phyloP scores from a whole-genome alignment of 805 yeast species.

The Suhomyces sp. region DNA sequence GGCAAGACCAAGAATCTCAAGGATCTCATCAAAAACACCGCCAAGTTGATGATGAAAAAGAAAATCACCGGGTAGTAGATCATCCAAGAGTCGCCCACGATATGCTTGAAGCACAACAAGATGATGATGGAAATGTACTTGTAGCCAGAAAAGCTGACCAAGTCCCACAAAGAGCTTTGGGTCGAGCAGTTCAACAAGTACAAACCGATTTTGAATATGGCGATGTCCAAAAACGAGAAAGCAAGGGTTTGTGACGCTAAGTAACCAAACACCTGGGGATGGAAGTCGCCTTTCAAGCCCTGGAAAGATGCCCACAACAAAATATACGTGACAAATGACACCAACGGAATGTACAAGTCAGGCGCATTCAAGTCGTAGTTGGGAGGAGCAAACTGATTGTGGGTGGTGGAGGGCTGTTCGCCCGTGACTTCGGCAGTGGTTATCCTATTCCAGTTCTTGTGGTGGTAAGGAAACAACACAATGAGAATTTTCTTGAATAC shows the following conservation, averaged over 20 bases:
- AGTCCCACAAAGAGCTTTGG: slow-evolving; percentile 65
- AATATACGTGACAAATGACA: slow-evolving; percentile 88
- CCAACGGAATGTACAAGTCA: slow-evolving; percentile 90
- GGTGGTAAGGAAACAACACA: slow-evolving; percentile 81
- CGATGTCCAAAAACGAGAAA: slow-evolving; percentile 71
- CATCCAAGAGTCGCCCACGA: slow-evolving; percentile 34
- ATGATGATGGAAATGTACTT: slow-evolving; percentile 79
- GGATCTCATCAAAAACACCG: slow-evolving; percentile 65
- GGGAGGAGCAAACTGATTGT: slow-evolving; percentile 63
- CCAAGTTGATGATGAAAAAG: slow-evolving; percentile 44
- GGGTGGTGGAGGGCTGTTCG: slow-evolving; percentile 24
- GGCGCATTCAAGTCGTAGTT: slow-evolving; percentile 90
- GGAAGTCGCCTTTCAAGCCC: slow-evolving; percentile 86
- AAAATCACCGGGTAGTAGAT: slow-evolving; percentile 34
- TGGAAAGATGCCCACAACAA: slow-evolving; percentile 78
- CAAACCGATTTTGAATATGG: slow-evolving; percentile 74
- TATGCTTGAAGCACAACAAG: slow-evolving; percentile 51
- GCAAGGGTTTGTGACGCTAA: slow-evolving; percentile 85
- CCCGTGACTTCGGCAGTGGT: slow-evolving; percentile 24
- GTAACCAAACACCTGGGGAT: slow-evolving; percentile 87
- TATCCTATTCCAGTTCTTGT: slow-evolving; percentile 76
- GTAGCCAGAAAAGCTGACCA: slow-evolving; percentile 88
- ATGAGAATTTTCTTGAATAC: slow-evolving; percentile 71
- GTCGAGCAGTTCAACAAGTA: slow-evolving; percentile 72
- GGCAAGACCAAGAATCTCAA: slow-evolving; percentile 68